Evolutionary conservation across 805 yeast species (phyloP), one percentile per base, ranked within the genome.

Genomic region (Zygotorulaspora florentina): DNA sequence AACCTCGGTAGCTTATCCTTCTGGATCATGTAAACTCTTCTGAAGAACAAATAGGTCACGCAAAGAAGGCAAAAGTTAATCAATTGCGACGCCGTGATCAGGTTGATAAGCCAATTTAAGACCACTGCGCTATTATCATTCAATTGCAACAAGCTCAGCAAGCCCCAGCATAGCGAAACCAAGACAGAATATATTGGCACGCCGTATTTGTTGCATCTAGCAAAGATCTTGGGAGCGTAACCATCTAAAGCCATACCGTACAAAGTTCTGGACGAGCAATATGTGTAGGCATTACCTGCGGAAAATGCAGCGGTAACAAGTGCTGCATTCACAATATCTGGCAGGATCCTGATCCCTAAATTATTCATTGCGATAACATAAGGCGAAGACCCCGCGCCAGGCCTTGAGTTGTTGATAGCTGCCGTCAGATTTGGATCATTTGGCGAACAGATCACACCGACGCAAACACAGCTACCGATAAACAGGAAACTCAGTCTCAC

Each of bases 201-300:
- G 47, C 95, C 96, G 35, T 74, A 71, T 39, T 71, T 73, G 52
- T 80, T 75, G 57, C 91, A 83, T 50, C 67, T 70, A 10, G 77
- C 67, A 53, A 87, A 85, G 36, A 85, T 53, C 31, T 68, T 68
- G 9, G 96, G 96, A 1, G 93, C 91, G 50, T 78, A 76, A 0
- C 91, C 89, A 55, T 77, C 79, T 26, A 77, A 65, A 0, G 93
- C 85, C 64, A 86, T 69, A 2, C 87, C 87, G 61, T 81, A 81
- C 17, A 87, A 68, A 0, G 85, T 72, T 53, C 84, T 71, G 7
- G 88, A 77, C 0, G 91, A 82, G 49, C 88, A 81, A 59, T 79
- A 86, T 29, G 85, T 77, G 61, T 81, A 84, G 1, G 91, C 84
- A 62, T 87, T 87, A 43, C 95, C 96, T 2, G 95, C 89, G 29